Evolutionary conservation across 129 eudicot genomes (phyloP).

Genomic region (Pseudognaphalium luteoalbum): DNA sequence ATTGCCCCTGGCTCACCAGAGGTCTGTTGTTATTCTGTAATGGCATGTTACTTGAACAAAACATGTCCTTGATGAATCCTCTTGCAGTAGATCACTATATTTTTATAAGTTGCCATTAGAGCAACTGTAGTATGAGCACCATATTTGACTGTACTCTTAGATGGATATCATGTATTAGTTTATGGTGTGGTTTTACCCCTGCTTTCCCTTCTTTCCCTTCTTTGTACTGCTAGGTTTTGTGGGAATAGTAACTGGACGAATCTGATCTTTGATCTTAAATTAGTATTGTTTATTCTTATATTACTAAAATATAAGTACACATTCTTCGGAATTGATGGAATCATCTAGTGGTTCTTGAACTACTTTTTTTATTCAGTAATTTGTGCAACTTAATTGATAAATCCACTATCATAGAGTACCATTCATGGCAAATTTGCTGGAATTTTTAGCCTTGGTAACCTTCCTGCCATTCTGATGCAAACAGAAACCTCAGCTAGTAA

Average conservation of each 20-base stretch:
- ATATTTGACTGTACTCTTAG: neutral
- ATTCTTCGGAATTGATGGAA: neutral
- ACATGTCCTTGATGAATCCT: neutral
- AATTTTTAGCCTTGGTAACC: conserved; percentile 2
- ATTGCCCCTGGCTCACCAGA: conserved; percentile 97
- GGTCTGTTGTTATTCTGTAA: conserved; percentile 46
- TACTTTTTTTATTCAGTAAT: neutral
- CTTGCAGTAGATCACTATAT: conserved; percentile 12
- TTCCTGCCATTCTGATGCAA: conserved; percentile 15
- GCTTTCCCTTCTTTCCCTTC: neutral
- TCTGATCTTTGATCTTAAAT: neutral
- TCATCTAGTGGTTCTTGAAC: conserved; percentile 6
- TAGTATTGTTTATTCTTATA: conserved; percentile 1
- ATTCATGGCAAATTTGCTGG: conserved; percentile 3
- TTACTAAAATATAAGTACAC: neutral
- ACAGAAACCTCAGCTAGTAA: conserved; percentile 89
- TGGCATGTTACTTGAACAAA: neutral
- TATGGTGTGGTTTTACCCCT: neutral
- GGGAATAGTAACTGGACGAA: conserved; percentile 2
- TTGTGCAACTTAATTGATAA: conserved; percentile 4
- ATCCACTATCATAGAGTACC: conserved; percentile 7
- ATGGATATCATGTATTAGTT: neutral
- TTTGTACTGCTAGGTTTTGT: conserved; percentile 1
- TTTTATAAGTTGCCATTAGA: neutral
- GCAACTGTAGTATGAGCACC: conserved; percentile 10